Percentiles rank a stretch among this genome's conserved stretches.
Evolutionary conservation across 2,329 filamentous ascomycete genomes (phyloP).

Genomic region (Ascochyta rabiei): DNA sequence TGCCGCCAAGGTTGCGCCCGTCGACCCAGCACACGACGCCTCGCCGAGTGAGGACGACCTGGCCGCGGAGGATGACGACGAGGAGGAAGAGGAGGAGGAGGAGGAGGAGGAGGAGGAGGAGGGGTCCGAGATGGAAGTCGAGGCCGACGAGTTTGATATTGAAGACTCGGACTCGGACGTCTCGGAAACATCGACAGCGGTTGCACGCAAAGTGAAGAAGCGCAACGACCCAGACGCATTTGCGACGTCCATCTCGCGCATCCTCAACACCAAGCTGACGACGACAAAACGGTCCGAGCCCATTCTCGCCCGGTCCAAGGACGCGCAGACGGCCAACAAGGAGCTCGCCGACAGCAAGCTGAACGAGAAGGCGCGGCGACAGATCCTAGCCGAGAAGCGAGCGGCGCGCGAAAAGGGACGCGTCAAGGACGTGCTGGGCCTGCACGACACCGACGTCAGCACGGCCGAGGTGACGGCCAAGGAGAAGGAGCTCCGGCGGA

Average conservation of each 20-base stretch:
- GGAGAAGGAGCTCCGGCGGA: constrained; percentile 82
- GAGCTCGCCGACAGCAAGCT: constrained; percentile 77
- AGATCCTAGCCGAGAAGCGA: constrained; percentile 80
- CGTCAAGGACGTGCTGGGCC: constrained; percentile 81
- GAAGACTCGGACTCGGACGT: constrained; percentile 35
- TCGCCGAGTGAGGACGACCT: constrained; percentile 32
- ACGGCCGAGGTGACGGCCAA: constrained; percentile 66
- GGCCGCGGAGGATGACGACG: constrained; percentile 9
- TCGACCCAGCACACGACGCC: constrained; percentile 39
- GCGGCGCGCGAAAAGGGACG: constrained; percentile 83
- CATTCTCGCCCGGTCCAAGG: constrained; percentile 82
- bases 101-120: constrained; percentile 38
- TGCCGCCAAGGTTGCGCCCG: constrained; percentile 32
- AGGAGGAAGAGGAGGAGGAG: constrained; percentile 27
- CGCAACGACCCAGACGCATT: constrained; percentile 92
- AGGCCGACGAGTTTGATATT: constrained; percentile 42
- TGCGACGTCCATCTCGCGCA: constrained; percentile 90
- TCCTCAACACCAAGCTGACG: constrained; percentile 86
- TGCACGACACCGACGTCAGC: constrained; percentile 57
- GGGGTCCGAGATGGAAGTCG: constrained; percentile 50
- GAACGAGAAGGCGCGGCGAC: constrained; percentile 78
- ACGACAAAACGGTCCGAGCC: constrained; percentile 83
- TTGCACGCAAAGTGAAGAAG: constrained; percentile 67
- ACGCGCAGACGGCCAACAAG: constrained; percentile 73
- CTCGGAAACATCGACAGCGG: constrained; percentile 43